phyloP scores from a whole-genome alignment of 495 filamentous ascomycete genomes.

The Immersiella caudata region DNA sequence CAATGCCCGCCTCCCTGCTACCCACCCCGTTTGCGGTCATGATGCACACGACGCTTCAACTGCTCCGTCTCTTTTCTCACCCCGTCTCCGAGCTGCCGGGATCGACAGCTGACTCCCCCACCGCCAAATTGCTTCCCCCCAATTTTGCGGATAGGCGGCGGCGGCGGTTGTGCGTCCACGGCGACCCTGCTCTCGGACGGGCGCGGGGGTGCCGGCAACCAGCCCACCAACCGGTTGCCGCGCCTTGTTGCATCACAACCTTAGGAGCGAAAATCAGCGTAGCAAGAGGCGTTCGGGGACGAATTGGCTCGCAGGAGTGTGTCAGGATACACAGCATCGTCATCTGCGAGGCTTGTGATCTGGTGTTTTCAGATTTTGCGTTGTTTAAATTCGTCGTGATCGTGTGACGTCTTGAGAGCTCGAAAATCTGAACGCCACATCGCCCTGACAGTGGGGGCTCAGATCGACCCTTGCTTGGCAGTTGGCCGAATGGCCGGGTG shows the following conservation, averaged over 20 bases:
- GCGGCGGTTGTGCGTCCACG: background rate
- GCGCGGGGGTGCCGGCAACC: background rate
- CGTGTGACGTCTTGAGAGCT: background rate
- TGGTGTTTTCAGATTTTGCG: background rate
- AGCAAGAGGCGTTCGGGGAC: background rate
- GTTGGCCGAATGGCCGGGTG: conserved; percentile 7
- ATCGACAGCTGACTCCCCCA: conserved; percentile 19
- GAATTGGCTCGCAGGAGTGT: background rate
- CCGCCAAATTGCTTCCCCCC: background rate
- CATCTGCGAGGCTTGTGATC: background rate
- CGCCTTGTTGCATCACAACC: background rate
- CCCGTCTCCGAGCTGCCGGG: conserved; percentile 13
- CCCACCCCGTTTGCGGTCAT: background rate
- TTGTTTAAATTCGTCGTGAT: conserved; percentile 4
- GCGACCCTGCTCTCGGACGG: background rate
- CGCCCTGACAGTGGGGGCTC: background rate
- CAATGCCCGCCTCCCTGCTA: background rate
- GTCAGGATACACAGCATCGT: background rate
- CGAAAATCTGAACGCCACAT: conserved; percentile 5
- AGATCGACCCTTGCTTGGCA: conserved; percentile 5
- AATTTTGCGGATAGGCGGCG: conserved; percentile 10
- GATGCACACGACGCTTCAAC: conserved; percentile 2
- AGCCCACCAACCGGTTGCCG: background rate
- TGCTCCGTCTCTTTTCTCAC: background rate
- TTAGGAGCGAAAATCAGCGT: background rate